A percentile compares a stretch with the other conserved stretches of the same genome.
Conservation (phyloP, 306 rosid species). For the Acacia melanoxylon region DNA sequence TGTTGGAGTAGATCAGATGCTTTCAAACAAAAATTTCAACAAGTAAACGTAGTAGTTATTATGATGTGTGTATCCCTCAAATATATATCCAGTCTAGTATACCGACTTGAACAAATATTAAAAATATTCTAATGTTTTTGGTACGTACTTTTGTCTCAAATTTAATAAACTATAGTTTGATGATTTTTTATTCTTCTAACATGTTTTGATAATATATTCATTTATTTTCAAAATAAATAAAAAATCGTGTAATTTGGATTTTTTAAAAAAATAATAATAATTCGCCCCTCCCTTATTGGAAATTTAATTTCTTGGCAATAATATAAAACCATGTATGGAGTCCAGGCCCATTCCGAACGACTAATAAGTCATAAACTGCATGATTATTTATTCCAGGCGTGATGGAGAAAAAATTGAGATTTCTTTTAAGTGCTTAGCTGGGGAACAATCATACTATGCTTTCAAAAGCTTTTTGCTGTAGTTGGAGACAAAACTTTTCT, state of each 20-base stretch:
- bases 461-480: too few species aligned
- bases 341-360: neutral
- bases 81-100: neutral
- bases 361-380: neutral
- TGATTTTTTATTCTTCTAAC: neutral
- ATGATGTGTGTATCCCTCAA: neutral
- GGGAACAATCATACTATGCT: too few species aligned
- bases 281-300: neutral
- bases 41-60: neutral
- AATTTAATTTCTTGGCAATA: too few species aligned
- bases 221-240: too few species aligned
- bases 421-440: too few species aligned
- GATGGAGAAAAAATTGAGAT: neutral
- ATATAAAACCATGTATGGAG: neutral
- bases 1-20: neutral
- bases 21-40: neutral
- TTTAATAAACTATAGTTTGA: neutral
- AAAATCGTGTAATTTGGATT: too few species aligned
- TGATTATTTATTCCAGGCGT: neutral
- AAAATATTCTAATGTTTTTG: too few species aligned
- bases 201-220: neutral
- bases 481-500: rapidly evolving
- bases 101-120: neutral
- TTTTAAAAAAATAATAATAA: too few species aligned
- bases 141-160: neutral